Conservation (phyloP, 495 filamentous ascomycete species). For the Podospora anserina region DNA sequence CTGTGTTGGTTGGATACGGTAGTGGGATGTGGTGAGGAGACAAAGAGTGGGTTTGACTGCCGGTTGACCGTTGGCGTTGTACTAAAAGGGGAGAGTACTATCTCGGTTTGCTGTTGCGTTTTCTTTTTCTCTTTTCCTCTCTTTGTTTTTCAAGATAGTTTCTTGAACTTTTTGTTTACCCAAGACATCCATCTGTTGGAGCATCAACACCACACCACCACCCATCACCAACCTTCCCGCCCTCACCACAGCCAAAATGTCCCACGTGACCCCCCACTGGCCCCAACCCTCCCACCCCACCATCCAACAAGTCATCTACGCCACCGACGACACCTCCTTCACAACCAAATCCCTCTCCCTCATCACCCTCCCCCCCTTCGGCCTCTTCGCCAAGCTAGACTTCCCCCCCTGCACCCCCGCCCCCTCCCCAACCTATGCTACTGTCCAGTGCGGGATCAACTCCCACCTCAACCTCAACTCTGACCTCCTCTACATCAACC, state of each 20-base stretch:
- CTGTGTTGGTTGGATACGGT: not conserved
- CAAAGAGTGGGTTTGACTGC: not conserved
- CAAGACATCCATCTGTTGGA: not conserved
- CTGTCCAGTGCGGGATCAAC: slow-evolving; percentile 60
- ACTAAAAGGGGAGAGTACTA: not conserved
- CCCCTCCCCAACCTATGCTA: slow-evolving; percentile 59
- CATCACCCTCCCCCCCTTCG: slow-evolving; percentile 60
- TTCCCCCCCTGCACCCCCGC: slow-evolving; percentile 56
- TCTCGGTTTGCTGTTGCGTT: not conserved
- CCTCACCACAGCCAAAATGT: slow-evolving; percentile 31
- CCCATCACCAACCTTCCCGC: slow-evolving; percentile 3
- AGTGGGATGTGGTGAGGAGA: not conserved
- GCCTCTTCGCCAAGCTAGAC: slow-evolving; percentile 51
- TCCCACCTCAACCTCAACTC: slow-evolving; percentile 71
- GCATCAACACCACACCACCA: slow-evolving; percentile 2
- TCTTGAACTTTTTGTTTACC: not conserved
- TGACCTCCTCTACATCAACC: slow-evolving; percentile 73
- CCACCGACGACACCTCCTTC: slow-evolving; percentile 46
- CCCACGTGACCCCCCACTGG: slow-evolving; percentile 52
- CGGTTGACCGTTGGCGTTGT: not conserved
- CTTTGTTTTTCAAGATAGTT: slow-evolving; percentile 3
- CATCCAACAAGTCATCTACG: slow-evolving; percentile 49
- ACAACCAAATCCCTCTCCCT: slow-evolving; percentile 60
- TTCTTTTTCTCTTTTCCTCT: not conserved
- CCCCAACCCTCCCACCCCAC: slow-evolving; percentile 51